A percentile compares a stretch with the other conserved stretches of the same genome.
Evolutionary conservation across 2,329 filamentous ascomycete genomes (phyloP).

Genomic region (Epichloe uncinata): DNA sequence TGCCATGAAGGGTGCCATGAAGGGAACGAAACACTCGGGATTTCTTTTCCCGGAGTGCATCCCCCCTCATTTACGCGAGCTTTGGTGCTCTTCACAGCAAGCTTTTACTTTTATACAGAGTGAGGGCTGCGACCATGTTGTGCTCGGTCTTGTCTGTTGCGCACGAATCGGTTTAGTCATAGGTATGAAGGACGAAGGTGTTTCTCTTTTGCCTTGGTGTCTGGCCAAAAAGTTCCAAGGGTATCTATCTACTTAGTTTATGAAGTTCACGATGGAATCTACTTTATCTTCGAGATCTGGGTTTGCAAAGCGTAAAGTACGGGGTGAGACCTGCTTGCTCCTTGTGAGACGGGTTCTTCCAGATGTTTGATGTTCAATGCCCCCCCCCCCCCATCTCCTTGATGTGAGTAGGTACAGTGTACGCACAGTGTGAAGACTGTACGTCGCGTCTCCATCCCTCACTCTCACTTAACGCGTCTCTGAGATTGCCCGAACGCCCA

Average conservation of each 20-base stretch:
- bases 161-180: neutral
- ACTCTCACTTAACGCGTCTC: slow-evolving; percentile 2
- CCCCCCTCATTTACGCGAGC: neutral
- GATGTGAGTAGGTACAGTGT: neutral
- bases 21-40: neutral
- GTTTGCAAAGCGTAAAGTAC: neutral
- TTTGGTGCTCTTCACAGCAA: too few species aligned
- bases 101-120: neutral
- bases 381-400: too few species aligned
- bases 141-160: slow-evolving; percentile 11
- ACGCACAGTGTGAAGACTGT: neutral
- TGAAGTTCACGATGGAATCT: slow-evolving; percentile 6
- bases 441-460: neutral
- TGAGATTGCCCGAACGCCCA: too few species aligned
- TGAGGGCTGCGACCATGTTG: slow-evolving; percentile 3
- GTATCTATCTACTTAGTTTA: slow-evolving; percentile 2
- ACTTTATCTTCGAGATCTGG: neutral
- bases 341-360: too few species aligned
- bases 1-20: neutral
- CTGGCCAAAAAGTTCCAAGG: neutral
- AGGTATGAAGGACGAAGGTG: neutral
- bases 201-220: neutral
- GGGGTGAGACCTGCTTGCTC: too few species aligned
- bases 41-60: neutral
- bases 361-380: too few species aligned